A percentile compares a stretch with the other conserved stretches of the same genome.
These are phyloP conservation scores for Leccinum griseonigrum DNA, from an alignment of 1,284 basidiomycete genomes.

Conservation along the genomic window DNA sequence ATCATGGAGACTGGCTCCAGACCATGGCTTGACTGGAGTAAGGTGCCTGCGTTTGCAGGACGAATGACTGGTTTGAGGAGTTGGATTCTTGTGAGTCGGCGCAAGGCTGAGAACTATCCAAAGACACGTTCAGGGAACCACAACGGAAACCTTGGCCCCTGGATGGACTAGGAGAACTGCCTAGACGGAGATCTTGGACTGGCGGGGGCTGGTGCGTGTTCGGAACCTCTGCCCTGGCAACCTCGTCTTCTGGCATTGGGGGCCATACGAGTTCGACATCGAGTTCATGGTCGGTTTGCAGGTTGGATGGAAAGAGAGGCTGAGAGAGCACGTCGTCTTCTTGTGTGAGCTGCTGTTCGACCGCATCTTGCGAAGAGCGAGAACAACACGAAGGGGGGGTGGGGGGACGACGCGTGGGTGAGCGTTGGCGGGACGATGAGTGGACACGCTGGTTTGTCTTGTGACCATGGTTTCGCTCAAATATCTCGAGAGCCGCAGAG, in stretches of 20 bases:
- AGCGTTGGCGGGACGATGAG: constrained; percentile 6
- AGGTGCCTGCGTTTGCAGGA: constrained; percentile 50
- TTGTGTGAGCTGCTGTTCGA: constrained; percentile 33
- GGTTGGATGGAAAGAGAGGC: not conserved
- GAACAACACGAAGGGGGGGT: constrained; percentile 20
- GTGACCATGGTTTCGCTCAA: constrained; percentile 16
- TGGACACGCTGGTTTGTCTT: constrained; percentile 7
- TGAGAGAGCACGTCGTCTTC: constrained; percentile 17
- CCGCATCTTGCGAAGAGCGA: constrained; percentile 30
- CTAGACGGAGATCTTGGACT: not conserved
- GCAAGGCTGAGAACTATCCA: constrained; percentile 2
- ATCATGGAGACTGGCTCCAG: constrained; percentile 22
- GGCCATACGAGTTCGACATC: constrained; percentile 30
- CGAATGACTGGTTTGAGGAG: constrained; percentile 20
- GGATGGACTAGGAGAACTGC: constrained; percentile 2
- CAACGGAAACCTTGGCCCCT: constrained; percentile 18
- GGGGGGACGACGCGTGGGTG: constrained; percentile 7
- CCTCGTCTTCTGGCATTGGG: constrained; percentile 17
- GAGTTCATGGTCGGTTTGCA: constrained; percentile 7
- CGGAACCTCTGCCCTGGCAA: not conserved
- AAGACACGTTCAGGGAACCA: constrained; percentile 25
- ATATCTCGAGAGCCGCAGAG: constrained; percentile 19
- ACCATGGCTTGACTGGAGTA: constrained; percentile 43
- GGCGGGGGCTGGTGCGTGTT: not conserved
- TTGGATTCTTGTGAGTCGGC: constrained; percentile 20